These are phyloP conservation scores for Platanthera zijinensis DNA, from an alignment of 106 monocot genomes.

Conservation along the genomic window DNA sequence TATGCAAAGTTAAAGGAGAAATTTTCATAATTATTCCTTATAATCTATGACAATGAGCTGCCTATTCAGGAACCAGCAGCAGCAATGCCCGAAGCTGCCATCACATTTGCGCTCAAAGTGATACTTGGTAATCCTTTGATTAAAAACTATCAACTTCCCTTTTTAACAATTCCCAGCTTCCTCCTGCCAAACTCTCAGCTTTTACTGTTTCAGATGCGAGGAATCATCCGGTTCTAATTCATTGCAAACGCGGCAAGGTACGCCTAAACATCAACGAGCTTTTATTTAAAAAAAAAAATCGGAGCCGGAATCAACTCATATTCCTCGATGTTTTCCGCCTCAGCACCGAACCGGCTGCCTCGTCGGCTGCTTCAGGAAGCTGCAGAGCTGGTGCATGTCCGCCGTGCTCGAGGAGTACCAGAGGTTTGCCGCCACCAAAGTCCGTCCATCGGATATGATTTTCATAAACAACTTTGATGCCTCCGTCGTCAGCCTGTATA, in stretches of 20 bases:
- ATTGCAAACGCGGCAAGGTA: constrained; percentile 92
- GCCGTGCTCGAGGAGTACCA: constrained; percentile 71
- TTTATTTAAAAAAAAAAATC: background rate
- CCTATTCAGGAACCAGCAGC: too few species aligned
- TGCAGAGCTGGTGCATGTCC: constrained; percentile 67
- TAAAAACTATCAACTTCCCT: too few species aligned
- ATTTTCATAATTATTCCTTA: too few species aligned
- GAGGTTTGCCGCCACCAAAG: constrained; percentile 48
- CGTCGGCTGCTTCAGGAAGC: constrained; percentile 86
- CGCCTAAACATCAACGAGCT: background rate
- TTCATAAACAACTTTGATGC: constrained; percentile 73
- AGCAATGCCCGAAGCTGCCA: too few species aligned
- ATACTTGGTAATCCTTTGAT: too few species aligned
- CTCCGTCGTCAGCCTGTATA: constrained; percentile 28
- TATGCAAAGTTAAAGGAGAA: too few species aligned
- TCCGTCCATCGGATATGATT: constrained; percentile 41
- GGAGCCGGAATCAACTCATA: background rate
- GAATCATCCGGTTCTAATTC: constrained; percentile 78
- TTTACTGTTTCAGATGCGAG: constrained; percentile 49
- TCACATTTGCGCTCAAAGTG: too few species aligned
- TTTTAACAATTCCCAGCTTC: too few species aligned
- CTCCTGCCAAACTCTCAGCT: background rate
- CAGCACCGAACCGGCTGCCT: constrained; percentile 93
- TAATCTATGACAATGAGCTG: too few species aligned
- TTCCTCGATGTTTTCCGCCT: background rate